A percentile compares a stretch with the other conserved stretches of the same genome.
phyloP scores from a whole-genome alignment of 1,284 basidiomycete genomes.

The Ustilago lituana region DNA sequence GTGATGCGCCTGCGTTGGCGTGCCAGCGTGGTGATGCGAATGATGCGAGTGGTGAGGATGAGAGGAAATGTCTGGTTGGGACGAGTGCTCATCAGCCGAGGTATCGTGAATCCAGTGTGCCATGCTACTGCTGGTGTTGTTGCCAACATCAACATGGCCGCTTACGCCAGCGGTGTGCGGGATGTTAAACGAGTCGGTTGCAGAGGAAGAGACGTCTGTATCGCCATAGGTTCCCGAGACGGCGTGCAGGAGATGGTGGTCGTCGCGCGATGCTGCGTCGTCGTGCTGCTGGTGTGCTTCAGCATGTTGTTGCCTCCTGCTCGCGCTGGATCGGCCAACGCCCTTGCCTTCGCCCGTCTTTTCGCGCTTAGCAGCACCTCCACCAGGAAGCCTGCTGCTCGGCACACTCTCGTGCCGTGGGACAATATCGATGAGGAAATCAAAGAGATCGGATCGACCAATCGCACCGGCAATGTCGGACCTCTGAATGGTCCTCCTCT shows the following conservation, averaged over 20 bases:
- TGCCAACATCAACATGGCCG: slow-evolving; percentile 8
- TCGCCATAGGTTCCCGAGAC: slow-evolving; percentile 19
- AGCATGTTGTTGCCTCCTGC: slow-evolving; percentile 13
- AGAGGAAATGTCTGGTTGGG: slow-evolving; percentile 28
- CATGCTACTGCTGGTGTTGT: slow-evolving; percentile 23
- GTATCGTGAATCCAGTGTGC: slow-evolving; percentile 40
- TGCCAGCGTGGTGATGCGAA: slow-evolving; percentile 13
- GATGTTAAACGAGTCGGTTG: slow-evolving; percentile 26
- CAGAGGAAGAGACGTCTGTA: slow-evolving; percentile 4
- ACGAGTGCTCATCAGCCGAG: slow-evolving; percentile 31
- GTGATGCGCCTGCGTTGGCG: slow-evolving; percentile 10
- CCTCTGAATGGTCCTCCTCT: slow-evolving; percentile 64
- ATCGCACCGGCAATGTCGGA: slow-evolving; percentile 64
- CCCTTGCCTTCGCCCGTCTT: slow-evolving; percentile 47
- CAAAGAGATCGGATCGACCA: slow-evolving; percentile 64
- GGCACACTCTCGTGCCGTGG: slow-evolving; percentile 59
- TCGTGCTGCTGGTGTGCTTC: not conserved
- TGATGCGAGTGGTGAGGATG: slow-evolving; percentile 17
- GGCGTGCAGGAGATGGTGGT: slow-evolving; percentile 12
- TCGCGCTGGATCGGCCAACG: slow-evolving; percentile 19
- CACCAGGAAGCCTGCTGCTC: slow-evolving; percentile 41
- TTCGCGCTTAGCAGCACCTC: slow-evolving; percentile 42
- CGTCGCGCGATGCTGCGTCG: slow-evolving; percentile 4
- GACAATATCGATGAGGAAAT: slow-evolving; percentile 67
- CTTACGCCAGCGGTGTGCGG: slow-evolving; percentile 15